Evolutionary conservation across 2,329 filamentous ascomycete species (phyloP), one percentile per base, ranked within the genome.

Genomic region (Alternaria triticina): DNA sequence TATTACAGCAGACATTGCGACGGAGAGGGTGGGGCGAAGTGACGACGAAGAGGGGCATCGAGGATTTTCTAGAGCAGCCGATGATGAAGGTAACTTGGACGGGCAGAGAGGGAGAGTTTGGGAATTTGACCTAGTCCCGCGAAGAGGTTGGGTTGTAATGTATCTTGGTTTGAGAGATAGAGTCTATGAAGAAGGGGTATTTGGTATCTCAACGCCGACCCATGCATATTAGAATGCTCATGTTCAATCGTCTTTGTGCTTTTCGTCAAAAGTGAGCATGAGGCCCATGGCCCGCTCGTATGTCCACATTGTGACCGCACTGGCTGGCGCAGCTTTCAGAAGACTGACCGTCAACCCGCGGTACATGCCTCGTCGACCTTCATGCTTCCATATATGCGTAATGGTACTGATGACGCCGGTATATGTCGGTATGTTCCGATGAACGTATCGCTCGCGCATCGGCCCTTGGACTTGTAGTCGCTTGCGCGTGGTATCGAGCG

Each of bases 391-490:
- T 62, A 98, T 97, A 65, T 85, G 82, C 59, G 78, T 78, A 65
- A 97, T 84, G 0, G 93, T 92, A 47, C 83, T 84, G 5, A 88
- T 71, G 0, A 96, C 88, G 13, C 85, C 85, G 6, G 83, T 84
- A 75, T 97, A 98, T 70, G 91, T 89, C 1, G 96, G 96, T 10
- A 98, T 97, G 74, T 97, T 93, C 72, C 88, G 87, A 80, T 96
- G 91, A 15, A 95, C 89, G 78, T 97, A 99, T 67, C 85, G 85
- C 40, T 82, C 82, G 65, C 94, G 85, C 64, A 91, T 97, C 1
- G 96, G 96, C 0, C 96, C 96, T 79, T 99, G 96, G 4, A 99
- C 94, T 81, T 99, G 96, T 70, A 99, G 86, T 50, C 96, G 86
- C 83, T 98, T 99, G 69, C 96, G 85, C 36, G 97, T 93, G 27